Percentiles rank a stretch among this genome's conserved stretches.
phyloP scores from a whole-genome alignment of 106 monocot species.

The Posidonia australis region DNA sequence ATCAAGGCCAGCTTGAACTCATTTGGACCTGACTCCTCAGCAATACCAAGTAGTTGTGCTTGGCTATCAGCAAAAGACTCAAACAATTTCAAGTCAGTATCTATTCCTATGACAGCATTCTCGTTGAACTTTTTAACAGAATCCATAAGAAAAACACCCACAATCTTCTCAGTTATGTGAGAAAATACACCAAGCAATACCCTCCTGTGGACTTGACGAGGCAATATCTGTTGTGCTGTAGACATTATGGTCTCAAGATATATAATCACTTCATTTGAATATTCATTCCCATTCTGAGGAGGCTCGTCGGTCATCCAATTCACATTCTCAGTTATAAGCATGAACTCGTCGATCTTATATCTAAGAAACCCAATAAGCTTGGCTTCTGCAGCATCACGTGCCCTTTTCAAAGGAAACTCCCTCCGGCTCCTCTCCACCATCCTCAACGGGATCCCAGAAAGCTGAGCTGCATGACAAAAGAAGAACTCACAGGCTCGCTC shows the following conservation, averaged over 20 bases:
- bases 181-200: conserved; percentile 53
- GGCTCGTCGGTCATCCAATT: conserved; percentile 79
- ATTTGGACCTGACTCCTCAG: conserved; percentile 26
- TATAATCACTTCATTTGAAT: conserved; percentile 80
- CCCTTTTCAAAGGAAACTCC: conserved; percentile 71
- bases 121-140: conserved; percentile 77
- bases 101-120: conserved; percentile 69
- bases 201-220: conserved; percentile 42
- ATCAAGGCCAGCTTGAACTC: conserved; percentile 53
- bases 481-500: conserved; percentile 96
- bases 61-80: conserved; percentile 79
- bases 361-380: conserved; percentile 48
- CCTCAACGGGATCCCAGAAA: conserved; percentile 71
- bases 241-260: conserved; percentile 82
- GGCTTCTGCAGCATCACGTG: conserved; percentile 63
- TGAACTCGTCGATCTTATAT: conserved; percentile 77
- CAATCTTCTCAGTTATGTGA: conserved; percentile 76
- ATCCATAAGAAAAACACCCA: conserved; percentile 67
- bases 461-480: conserved; percentile 77
- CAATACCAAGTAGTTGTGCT: conserved; percentile 30
- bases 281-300: conserved; percentile 64
- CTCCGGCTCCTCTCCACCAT: conserved; percentile 49
- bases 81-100: conserved; percentile 60
- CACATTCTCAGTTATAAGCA: conserved; percentile 50
- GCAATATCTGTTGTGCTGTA: conserved; percentile 71